phyloP scores from a whole-genome alignment of 2,329 filamentous ascomycete species.

The Lojkania enalia region DNA sequence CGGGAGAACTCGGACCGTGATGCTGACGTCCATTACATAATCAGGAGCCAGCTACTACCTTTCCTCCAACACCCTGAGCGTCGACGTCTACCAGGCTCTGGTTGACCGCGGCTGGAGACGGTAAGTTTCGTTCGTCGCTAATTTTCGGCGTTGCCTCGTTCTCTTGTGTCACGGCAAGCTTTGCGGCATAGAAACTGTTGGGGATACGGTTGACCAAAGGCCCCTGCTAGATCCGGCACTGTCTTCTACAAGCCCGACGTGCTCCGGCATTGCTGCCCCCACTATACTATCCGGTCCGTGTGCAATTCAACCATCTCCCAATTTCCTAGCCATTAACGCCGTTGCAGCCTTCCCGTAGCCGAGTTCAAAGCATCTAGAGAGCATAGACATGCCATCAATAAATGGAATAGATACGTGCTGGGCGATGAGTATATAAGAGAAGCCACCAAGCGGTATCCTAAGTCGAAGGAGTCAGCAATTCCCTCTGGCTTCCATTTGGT shows the following conservation, averaged over 20 bases:
- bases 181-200: too few species aligned
- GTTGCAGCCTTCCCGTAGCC: conserved; percentile 63
- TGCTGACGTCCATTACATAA: conserved; percentile 24
- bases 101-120: conserved; percentile 78
- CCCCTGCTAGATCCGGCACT: conserved; percentile 51
- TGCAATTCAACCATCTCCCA: not conserved
- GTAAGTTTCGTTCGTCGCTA: conserved; percentile 54
- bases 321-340: conserved; percentile 12
- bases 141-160: too few species aligned
- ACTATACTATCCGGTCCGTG: conserved; percentile 72
- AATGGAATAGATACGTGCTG: conserved; percentile 72
- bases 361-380: conserved; percentile 69
- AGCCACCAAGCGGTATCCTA: conserved; percentile 65
- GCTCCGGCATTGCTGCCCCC: conserved; percentile 82
- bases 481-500: not conserved
- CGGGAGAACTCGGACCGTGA: not conserved
- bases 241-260: conserved; percentile 80
- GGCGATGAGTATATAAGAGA: conserved; percentile 70
- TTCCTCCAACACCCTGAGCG: conserved; percentile 62
- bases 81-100: conserved; percentile 70
- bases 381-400: conserved; percentile 75
- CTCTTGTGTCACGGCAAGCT: too few species aligned
- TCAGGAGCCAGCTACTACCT: conserved; percentile 76
- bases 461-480: conserved; percentile 62
- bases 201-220: too few species aligned